phyloP scores from a whole-genome alignment of 2,329 filamentous ascomycete genomes.

The Ascochyta viciae-villosae region DNA sequence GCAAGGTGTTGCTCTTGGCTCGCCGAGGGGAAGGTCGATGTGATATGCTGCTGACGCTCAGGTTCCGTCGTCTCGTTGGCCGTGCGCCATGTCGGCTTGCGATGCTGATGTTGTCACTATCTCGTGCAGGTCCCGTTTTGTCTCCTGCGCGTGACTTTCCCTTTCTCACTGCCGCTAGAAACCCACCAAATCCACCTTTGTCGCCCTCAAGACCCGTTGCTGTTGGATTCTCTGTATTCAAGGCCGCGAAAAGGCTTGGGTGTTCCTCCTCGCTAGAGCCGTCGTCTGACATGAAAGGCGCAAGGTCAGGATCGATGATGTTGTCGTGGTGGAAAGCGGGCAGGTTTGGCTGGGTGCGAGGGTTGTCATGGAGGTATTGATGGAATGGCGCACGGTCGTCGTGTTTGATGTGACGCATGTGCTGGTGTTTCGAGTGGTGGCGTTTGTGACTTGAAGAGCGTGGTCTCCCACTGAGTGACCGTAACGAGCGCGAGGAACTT shows the following conservation, averaged over 20 bases:
- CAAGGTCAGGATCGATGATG: conserved; percentile 95
- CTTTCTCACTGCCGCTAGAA: conserved; percentile 76
- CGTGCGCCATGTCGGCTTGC: conserved; percentile 67
- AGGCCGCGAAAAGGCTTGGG: conserved; percentile 79
- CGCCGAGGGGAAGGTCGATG: conserved; percentile 75
- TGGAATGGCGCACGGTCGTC: conserved; percentile 91
- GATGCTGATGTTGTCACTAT: conserved; percentile 70
- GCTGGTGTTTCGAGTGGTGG: conserved; percentile 86
- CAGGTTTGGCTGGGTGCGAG: conserved; percentile 69
- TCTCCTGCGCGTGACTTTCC: conserved; percentile 76
- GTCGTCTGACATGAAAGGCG: conserved; percentile 92
- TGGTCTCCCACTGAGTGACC: conserved; percentile 73
- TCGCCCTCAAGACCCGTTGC: conserved; percentile 74
- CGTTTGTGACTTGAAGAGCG: conserved; percentile 81
- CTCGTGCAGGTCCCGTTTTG: conserved; percentile 73
- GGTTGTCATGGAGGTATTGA: conserved; percentile 73
- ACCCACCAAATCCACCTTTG: conserved; percentile 73
- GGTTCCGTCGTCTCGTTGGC: conserved; percentile 75
- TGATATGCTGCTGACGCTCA: conserved; percentile 81
- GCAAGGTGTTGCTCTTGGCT: conserved; percentile 61
- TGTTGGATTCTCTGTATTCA: conserved; percentile 68
- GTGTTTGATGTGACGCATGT: conserved; percentile 77
- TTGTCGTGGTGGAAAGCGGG: conserved; percentile 98
- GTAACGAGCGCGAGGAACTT: conserved; percentile 89
- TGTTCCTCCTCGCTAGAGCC: conserved; percentile 93